Percentiles rank a stretch among this genome's conserved stretches.
These are phyloP conservation scores for Penicillium odoratum DNA, from an alignment of 495 filamentous ascomycete species.

Conservation along the genomic window DNA sequence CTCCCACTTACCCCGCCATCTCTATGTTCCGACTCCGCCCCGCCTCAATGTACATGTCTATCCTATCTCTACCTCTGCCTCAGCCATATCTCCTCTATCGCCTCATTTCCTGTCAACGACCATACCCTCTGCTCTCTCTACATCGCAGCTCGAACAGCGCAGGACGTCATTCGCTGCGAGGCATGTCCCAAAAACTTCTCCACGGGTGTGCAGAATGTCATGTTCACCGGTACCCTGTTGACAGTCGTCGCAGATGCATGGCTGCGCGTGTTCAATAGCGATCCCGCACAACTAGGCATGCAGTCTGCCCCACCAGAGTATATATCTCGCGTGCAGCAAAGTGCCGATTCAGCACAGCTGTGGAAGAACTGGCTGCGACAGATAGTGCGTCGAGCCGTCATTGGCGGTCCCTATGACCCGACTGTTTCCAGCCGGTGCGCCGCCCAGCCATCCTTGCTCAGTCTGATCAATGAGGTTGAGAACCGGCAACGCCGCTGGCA, in stretches of 20 bases:
- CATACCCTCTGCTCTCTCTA: constrained; percentile 57
- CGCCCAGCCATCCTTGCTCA: constrained; percentile 32
- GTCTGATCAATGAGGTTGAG: constrained; percentile 42
- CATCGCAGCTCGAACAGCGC: constrained; percentile 55
- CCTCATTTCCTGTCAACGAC: constrained; percentile 43
- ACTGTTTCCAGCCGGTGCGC: constrained; percentile 25
- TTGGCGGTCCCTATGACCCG: constrained; percentile 32
- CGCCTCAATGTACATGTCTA: constrained; percentile 41
- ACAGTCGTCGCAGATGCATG: constrained; percentile 62
- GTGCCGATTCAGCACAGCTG: constrained; percentile 26
- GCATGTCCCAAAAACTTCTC: constrained; percentile 52
- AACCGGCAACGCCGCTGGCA: constrained; percentile 46
- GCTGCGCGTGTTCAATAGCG: constrained; percentile 39
- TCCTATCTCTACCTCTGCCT: constrained; percentile 49
- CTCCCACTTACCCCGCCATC: constrained; percentile 31
- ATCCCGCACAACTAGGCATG: constrained; percentile 37
- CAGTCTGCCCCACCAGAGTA: constrained; percentile 37
- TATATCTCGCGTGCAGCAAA: constrained; percentile 26
- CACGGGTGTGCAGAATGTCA: constrained; percentile 59
- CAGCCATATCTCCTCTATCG: constrained; percentile 44
- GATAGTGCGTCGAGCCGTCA: constrained; percentile 38
- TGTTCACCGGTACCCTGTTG: constrained; percentile 65
- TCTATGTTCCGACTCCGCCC: constrained; percentile 20
- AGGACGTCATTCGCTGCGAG: constrained; percentile 59
- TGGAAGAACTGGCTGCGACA: constrained; percentile 44